phyloP scores from a whole-genome alignment of 75 land plant genomes.

The Cupressus sempervirens region DNA sequence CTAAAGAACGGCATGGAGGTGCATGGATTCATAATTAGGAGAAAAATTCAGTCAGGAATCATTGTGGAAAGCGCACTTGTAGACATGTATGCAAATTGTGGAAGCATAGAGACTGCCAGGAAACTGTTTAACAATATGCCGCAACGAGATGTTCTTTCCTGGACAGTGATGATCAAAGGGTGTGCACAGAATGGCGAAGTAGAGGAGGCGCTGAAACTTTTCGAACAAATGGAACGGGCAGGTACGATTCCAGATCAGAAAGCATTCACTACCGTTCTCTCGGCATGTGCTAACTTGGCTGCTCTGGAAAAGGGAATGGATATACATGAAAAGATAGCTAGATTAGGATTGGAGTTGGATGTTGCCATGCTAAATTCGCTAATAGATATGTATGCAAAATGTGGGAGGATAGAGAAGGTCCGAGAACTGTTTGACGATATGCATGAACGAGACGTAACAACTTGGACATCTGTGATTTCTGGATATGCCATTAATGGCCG shows the following conservation, averaged over 20 bases:
- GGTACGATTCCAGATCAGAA: not conserved
- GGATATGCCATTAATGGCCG: not conserved
- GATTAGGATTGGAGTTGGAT: not conserved
- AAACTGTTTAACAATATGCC: slow-evolving; percentile 2
- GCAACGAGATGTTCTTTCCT: not conserved
- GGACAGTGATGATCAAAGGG: slow-evolving; percentile 1
- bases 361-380: not conserved
- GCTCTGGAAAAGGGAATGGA: not conserved
- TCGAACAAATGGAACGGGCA: not conserved
- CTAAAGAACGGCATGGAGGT: not conserved
- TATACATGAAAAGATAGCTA: not conserved
- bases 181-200: not conserved
- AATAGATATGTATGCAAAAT: slow-evolving; percentile 19
- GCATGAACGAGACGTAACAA: not conserved
- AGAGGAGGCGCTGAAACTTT: not conserved
- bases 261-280: not conserved
- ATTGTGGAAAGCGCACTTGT: not conserved
- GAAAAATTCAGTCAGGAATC: not conserved
- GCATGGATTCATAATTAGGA: slow-evolving; percentile 1
- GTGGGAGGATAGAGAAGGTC: slow-evolving; percentile 3
- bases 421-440: not conserved
- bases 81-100: not conserved
- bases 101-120: not conserved
- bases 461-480: not conserved
- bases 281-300: not conserved